Percentiles rank a stretch among this genome's conserved stretches.
phyloP scores from a whole-genome alignment of 352 stramenopile species.

The Globisporangium perplexum region DNA sequence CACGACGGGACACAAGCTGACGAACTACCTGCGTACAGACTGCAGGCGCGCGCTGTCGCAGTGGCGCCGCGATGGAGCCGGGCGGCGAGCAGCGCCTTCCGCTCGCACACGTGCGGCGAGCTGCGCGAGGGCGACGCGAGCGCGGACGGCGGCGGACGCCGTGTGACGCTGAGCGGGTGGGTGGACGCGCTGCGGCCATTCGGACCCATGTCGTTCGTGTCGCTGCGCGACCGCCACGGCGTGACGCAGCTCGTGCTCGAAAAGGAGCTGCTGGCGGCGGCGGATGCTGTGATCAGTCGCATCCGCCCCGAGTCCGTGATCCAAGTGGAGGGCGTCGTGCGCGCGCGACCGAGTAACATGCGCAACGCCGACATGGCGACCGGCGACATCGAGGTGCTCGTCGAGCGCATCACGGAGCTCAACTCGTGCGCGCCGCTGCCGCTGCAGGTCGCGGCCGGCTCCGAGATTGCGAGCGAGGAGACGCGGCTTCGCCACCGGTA shows the following conservation, averaged over 20 bases:
- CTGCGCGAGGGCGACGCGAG: conserved; percentile 30
- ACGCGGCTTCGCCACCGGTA: conserved; percentile 75
- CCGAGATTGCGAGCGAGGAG: conserved; percentile 59
- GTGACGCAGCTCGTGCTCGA: conserved; percentile 79
- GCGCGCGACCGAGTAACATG: conserved; percentile 51
- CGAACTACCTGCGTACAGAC: background rate
- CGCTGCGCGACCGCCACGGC: conserved; percentile 72
- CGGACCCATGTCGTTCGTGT: conserved; percentile 77
- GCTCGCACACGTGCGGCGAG: conserved; percentile 72
- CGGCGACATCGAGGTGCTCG: conserved; percentile 65
- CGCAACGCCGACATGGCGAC: conserved; percentile 67
- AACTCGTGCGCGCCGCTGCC: conserved; percentile 56
- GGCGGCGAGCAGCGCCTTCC: conserved; percentile 29
- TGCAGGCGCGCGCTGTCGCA: background rate
- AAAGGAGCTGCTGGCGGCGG: conserved; percentile 39
- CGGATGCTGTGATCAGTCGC: conserved; percentile 38
- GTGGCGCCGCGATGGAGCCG: conserved; percentile 12
- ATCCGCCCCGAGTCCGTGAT: conserved; percentile 69
- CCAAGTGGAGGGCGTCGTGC: conserved; percentile 58
- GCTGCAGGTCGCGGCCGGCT: conserved; percentile 57
- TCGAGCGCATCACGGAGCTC: conserved; percentile 52
- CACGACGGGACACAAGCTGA: background rate
- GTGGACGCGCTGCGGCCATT: conserved; percentile 73
- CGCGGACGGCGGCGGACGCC: conserved; percentile 27
- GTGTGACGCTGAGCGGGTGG: conserved; percentile 74